Base-by-base conservation (phyloP, 805 yeast genomes). In the Candida tallmaniae region DNA sequence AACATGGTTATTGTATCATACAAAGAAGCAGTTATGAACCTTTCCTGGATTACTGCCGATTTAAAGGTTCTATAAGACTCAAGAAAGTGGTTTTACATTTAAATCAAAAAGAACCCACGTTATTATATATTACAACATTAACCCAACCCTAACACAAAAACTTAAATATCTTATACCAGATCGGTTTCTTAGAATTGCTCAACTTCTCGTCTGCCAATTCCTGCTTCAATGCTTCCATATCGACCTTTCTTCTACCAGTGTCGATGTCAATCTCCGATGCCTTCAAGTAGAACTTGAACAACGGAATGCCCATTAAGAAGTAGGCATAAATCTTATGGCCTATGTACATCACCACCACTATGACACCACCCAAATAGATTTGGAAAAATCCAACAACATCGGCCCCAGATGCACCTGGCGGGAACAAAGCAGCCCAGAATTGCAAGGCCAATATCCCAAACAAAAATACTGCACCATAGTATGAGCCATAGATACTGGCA, bases 201-300 rank as follows among this genome's bases (percentile, higher is more conserved):
- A 24, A 14, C 34, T 46, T 36, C 23, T 50, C 83, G 46, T 71
- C 78, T 15, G 71, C 74, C 34, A 73, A 56, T 49, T 73, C 78
- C 46, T 69, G 73, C 35, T 59, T 67, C 40, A 77, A 58, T 28
- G 64, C 50, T 19, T 78, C 83, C 41, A 70, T 44, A 51, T 79
- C 82, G 20, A 68, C 51, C 27, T 72, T 74, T 47, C 79, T 73
- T 61, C 81, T 68, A 34, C 86, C 85, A 18, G 78, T 66, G 44
- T 75, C 80, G 25, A 80, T 66, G 47, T 80, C 85, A 51, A 79
- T 65, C 28, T 76, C 78, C 17, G 53, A 48, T 19, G 73, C 68
- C 15, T 55, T 62, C 39, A 76, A 58, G 49, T 57, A 56, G 5
- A 56, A 60, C 18, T 69, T 47, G 29, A 40, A 53, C 54, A 60